Percentiles rank a stretch among this genome's conserved stretches.
These are phyloP conservation scores for Umbelopsis sp. DNA, from an alignment of 192 early-diverging fungal genomes.

Conservation along the genomic window DNA sequence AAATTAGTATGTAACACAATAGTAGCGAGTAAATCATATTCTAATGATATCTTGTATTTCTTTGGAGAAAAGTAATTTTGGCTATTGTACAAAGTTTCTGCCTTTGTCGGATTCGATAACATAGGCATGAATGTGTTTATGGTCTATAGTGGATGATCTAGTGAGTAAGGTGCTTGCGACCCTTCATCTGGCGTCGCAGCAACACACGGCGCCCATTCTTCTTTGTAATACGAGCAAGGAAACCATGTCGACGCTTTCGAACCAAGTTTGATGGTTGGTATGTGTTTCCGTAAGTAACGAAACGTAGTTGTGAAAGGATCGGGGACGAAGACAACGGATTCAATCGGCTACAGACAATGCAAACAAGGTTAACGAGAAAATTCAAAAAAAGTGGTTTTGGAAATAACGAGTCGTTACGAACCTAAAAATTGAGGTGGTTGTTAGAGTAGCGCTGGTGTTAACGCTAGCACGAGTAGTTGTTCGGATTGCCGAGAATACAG, in stretches of 20 bases:
- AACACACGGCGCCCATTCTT: conserved; percentile 80
- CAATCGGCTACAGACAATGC: neutral
- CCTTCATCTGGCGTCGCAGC: conserved; percentile 79
- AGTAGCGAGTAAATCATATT: neutral
- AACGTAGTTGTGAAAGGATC: conserved; percentile 63
- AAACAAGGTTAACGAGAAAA: neutral
- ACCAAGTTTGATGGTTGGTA: conserved; percentile 92
- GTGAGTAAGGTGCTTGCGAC: conserved; percentile 84
- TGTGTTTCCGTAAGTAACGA: conserved; percentile 83
- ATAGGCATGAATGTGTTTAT: no score
- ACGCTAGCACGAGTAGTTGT: neutral
- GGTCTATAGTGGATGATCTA: conserved; percentile 38
- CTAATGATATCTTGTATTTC: neutral
- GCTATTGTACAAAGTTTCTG: conserved; percentile 9
- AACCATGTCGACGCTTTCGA: conserved; percentile 92
- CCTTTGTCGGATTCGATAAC: no score
- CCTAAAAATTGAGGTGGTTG: conserved; percentile 1
- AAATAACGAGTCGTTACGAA: neutral
- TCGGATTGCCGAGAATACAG: conserved; percentile 13
- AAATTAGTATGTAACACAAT: neutral
- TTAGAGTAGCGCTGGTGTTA: neutral
- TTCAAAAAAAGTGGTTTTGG: no score
- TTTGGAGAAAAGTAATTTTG: neutral
- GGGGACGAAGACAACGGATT: conserved; percentile 4
- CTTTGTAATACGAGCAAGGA: conserved; percentile 79